Percentiles rank a stretch among this genome's conserved stretches.
These are phyloP conservation scores for Calonectria crousiana DNA, from an alignment of 2,329 filamentous ascomycete genomes.

Conservation along the genomic window DNA sequence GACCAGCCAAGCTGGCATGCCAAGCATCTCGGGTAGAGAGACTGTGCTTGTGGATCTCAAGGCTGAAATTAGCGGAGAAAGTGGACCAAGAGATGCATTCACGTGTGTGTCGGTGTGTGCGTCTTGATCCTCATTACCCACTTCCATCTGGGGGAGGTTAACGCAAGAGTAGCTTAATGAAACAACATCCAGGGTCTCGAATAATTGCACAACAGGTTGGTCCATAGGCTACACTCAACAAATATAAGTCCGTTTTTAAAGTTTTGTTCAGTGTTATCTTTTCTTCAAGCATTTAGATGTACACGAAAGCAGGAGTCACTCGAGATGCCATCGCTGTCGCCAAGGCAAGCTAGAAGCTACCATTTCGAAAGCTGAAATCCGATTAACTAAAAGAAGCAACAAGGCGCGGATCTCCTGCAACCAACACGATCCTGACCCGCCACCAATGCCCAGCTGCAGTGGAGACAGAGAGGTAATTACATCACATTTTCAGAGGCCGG, in stretches of 20 bases:
- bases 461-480: not conserved
- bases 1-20: not conserved
- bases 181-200: not conserved
- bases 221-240: not conserved
- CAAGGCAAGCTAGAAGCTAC: not conserved
- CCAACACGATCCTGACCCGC: not conserved
- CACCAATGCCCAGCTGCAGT: not conserved
- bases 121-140: not conserved
- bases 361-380: not conserved
- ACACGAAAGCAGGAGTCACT: no score
- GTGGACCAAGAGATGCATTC: not conserved
- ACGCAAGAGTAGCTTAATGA: not conserved
- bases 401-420: not conserved
- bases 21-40: not conserved
- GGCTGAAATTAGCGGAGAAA: not conserved
- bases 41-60: not conserved
- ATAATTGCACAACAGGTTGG: no score
- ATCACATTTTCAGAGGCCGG: not conserved
- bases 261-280: not conserved
- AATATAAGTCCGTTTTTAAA: not conserved
- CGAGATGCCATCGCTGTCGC: not conserved
- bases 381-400: not conserved
- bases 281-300: not conserved
- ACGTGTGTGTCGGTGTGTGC: constrained; percentile 1
- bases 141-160: not conserved